A percentile compares a stretch with the other conserved stretches of the same genome.
These are phyloP conservation scores for Colletotrichum tropicale DNA, from an alignment of 2,329 filamentous ascomycete species.

Conservation along the genomic window DNA sequence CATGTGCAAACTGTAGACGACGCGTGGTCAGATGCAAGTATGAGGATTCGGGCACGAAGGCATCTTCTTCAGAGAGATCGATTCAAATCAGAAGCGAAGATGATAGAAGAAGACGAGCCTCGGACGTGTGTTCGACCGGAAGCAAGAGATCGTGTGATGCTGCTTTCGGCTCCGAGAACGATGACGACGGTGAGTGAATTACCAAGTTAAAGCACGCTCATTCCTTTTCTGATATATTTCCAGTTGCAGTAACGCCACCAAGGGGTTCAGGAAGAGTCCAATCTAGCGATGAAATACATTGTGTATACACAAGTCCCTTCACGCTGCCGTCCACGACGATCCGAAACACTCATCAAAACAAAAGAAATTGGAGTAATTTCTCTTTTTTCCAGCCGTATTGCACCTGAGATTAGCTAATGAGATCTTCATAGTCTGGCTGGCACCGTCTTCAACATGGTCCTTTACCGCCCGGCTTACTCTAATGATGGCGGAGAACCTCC, in stretches of 20 bases:
- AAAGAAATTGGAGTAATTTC: constrained; percentile 39
- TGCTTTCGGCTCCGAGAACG: background rate
- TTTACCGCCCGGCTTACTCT: constrained; percentile 35
- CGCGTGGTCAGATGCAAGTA: constrained; percentile 35
- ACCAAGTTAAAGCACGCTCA: background rate
- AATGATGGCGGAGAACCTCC: constrained; percentile 33
- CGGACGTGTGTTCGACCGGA: background rate
- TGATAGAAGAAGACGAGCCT: background rate
- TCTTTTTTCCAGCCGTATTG: background rate
- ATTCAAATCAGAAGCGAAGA: background rate
- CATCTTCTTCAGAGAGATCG: constrained; percentile 25
- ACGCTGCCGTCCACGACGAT: constrained; percentile 30
- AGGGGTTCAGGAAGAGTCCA: background rate
- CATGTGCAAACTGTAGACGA: constrained; percentile 34
- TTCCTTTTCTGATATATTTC: background rate
- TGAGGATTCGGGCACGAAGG: constrained; percentile 29
- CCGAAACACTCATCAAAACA: constrained; percentile 31
- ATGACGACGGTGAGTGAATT: background rate
- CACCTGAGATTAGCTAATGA: background rate
- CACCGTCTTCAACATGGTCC: constrained; percentile 37
- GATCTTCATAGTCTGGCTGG: constrained; percentile 28
- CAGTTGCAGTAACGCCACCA: constrained; percentile 23
- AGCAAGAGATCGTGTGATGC: background rate
- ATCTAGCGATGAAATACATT: background rate
- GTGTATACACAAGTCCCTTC: constrained; percentile 34